phyloP scores from a whole-genome alignment of 345 rosid genomes.

The Populus davidiana region DNA sequence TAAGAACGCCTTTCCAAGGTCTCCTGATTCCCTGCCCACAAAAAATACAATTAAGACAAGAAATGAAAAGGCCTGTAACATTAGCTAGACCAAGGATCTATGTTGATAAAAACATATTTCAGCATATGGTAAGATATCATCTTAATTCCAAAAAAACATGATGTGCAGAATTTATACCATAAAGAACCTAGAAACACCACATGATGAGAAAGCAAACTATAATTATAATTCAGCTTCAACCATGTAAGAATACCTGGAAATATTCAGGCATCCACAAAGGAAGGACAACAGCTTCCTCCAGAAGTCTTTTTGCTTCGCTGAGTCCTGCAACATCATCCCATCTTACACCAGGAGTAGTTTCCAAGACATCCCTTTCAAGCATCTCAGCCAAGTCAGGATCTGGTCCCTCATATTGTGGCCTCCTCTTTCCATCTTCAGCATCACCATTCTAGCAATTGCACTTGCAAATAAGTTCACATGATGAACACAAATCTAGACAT shows the following conservation, averaged over 20 bases:
- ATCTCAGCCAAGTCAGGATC: constrained; percentile 95
- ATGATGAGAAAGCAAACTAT: background rate
- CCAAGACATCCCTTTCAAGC: constrained; percentile 99
- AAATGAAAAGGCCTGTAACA: background rate
- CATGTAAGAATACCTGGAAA: constrained; percentile 66
- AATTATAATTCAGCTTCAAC: constrained; percentile 9
- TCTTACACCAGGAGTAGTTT: constrained; percentile 91
- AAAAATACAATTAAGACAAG: background rate
- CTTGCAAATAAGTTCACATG: constrained; percentile 11
- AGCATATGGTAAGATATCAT: background rate
- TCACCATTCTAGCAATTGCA: constrained; percentile 72
- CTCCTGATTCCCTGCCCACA: constrained; percentile 86
- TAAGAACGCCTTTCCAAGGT: constrained; percentile 99
- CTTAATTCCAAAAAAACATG: background rate
- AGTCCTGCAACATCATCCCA: constrained; percentile 99
- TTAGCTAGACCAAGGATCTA: background rate
- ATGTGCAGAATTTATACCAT: background rate
- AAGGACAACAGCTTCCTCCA: constrained; percentile 99
- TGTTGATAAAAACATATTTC: background rate
- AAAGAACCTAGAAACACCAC: background rate
- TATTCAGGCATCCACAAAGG: constrained; percentile 99
- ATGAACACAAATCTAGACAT: constrained; percentile 3
- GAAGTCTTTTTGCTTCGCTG: constrained; percentile 94
- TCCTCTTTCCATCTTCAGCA: constrained; percentile 87
- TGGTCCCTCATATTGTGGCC: constrained; percentile 89